A percentile compares a stretch with the other conserved stretches of the same genome.
phyloP scores from a whole-genome alignment of 768 basidiomycete species.

The Lentinula edodes region DNA sequence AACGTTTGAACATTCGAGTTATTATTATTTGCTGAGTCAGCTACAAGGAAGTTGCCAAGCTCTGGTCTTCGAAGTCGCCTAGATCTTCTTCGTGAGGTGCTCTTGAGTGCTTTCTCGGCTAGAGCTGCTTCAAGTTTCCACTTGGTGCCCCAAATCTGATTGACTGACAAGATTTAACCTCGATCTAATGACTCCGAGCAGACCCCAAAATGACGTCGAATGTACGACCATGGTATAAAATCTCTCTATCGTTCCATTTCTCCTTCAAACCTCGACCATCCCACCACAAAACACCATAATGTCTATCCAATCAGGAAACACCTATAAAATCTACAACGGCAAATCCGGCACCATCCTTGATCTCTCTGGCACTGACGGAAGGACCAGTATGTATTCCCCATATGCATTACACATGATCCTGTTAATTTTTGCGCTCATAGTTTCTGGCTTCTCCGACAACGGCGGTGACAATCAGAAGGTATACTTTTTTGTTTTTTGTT shows the following conservation, averaged over 20 bases:
- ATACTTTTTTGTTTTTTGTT: neutral
- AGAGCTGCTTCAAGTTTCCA: too few relatives aligned
- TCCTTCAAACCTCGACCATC: neutral
- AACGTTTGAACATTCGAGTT: too few relatives aligned
- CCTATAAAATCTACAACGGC: slow-evolving; percentile 32
- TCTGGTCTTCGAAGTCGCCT: too few relatives aligned
- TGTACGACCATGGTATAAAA: neutral
- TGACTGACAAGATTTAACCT: neutral
- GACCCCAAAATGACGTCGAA: neutral
- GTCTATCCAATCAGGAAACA: slow-evolving; percentile 2
- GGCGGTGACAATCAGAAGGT: slow-evolving; percentile 39
- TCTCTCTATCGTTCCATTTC: neutral
- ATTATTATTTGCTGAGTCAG: too few relatives aligned
- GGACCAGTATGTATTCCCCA: slow-evolving; percentile 23
- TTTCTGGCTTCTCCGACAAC: slow-evolving; percentile 36
- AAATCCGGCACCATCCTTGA: slow-evolving; percentile 38
- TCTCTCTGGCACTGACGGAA: slow-evolving; percentile 41
- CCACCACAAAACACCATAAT: neutral
- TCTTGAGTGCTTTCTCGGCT: too few relatives aligned
- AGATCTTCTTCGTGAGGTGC: neutral
- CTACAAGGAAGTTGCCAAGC: too few relatives aligned
- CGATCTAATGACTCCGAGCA: neutral
- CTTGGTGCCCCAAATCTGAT: too few relatives aligned
- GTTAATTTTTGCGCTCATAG: slow-evolving; percentile 14
- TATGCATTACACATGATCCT: neutral